Evolutionary conservation across 2,329 filamentous ascomycete species (phyloP).

Genomic region (Claviceps africana): DNA sequence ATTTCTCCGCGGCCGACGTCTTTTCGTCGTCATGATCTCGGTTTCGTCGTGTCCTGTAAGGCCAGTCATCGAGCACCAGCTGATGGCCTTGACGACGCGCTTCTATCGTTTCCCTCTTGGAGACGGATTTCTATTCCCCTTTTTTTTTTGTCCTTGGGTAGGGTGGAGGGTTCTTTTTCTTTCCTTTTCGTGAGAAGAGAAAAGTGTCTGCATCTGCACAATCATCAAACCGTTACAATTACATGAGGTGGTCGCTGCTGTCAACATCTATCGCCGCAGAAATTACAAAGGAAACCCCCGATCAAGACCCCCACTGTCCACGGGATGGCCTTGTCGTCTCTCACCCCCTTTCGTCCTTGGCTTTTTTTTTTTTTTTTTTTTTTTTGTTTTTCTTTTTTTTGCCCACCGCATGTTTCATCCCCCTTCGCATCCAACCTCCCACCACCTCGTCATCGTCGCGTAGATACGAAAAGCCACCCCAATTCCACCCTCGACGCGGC

Average conservation of each 20-base stretch:
- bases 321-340: not conserved
- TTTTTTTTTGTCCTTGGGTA: too few species aligned
- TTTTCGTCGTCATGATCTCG: too few species aligned
- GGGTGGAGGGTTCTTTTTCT: not conserved
- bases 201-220: not conserved
- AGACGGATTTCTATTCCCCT: too few species aligned
- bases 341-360: not conserved
- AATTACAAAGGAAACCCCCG: conserved; percentile 5
- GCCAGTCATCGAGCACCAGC: too few species aligned
- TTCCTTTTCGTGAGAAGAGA: not conserved
- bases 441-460: conserved; percentile 6
- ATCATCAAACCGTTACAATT: conserved; percentile 14
- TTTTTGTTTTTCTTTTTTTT: conserved; percentile 2
- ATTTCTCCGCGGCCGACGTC: too few species aligned
- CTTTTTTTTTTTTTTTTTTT: conserved; percentile 4
- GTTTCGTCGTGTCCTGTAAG: too few species aligned
- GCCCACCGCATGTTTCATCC: not conserved
- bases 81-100: too few species aligned
- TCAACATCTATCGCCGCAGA: conserved; percentile 12
- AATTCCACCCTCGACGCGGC: not conserved
- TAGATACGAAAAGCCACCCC: not conserved
- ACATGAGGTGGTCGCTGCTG: conserved; percentile 11
- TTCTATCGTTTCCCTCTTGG: too few species aligned
- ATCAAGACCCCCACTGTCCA: not conserved
- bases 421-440: conserved; percentile 5